Evolutionary conservation across 768 basidiomycete species (phyloP).

Genomic region (Tulasnella sp.): DNA sequence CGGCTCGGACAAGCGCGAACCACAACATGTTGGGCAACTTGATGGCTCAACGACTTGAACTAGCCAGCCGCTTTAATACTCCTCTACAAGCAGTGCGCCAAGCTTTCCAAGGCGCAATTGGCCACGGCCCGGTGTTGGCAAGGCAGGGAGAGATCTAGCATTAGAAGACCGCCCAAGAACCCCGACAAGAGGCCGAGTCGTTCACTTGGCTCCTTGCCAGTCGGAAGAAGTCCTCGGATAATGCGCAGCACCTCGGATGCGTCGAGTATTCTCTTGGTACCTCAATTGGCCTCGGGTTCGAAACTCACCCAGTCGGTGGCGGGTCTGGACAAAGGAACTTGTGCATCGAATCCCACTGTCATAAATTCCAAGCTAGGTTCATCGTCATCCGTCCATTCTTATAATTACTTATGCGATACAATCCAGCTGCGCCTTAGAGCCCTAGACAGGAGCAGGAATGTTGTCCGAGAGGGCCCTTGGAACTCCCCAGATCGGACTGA

Average conservation of each 20-base stretch:
- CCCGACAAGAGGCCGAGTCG: not conserved
- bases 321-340: not conserved
- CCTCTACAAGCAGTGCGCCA: not conserved
- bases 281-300: not conserved
- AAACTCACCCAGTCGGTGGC: too few species aligned
- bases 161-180: not conserved
- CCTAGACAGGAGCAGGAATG: not conserved
- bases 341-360: not conserved
- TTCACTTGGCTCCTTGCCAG: not conserved
- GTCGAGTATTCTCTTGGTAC: not conserved
- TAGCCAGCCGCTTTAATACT: not conserved
- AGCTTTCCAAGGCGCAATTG: not conserved
- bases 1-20: not conserved
- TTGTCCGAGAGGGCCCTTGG: constrained; percentile 10
- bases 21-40: not conserved
- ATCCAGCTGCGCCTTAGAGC: not conserved
- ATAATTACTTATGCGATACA: not conserved
- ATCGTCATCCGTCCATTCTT: not conserved
- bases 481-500: constrained; percentile 14
- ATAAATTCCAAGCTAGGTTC: too few species aligned
- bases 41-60: not conserved
- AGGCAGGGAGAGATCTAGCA: not conserved
- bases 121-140: not conserved
- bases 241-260: not conserved
- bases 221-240: not conserved